phyloP scores from a whole-genome alignment of 2,329 filamentous ascomycete species.

The Diaporthe nobilis region DNA sequence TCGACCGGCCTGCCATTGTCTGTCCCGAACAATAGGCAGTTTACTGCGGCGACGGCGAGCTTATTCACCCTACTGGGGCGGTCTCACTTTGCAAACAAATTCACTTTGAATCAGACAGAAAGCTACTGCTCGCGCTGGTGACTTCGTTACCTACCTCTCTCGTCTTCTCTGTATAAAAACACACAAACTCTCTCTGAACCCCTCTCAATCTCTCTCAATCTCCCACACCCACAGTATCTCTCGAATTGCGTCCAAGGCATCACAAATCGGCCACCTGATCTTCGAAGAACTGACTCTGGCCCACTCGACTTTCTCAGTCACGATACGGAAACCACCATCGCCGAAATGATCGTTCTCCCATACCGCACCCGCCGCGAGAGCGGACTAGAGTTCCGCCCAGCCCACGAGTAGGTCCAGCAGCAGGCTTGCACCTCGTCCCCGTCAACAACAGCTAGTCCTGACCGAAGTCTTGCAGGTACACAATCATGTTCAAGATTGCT shows the following conservation, averaged over 20 bases:
- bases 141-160: neutral
- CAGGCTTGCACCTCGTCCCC: neutral
- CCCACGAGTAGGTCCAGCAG: neutral
- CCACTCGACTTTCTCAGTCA: neutral
- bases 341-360: neutral
- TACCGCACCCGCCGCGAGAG: neutral
- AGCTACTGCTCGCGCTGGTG: neutral
- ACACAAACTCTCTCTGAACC: neutral
- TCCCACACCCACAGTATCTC: neutral
- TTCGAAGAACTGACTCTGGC: neutral
- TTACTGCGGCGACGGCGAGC: no score
- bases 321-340: neutral
- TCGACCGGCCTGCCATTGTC: neutral
- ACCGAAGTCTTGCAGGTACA: neutral
- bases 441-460: neutral
- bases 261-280: neutral
- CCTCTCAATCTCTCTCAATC: neutral
- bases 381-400: neutral
- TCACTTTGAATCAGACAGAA: neutral
- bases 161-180: neutral
- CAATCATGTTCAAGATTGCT: neutral
- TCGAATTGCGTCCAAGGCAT: neutral
- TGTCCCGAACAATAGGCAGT: neutral
- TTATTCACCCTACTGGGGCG: neutral
- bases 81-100: neutral